A percentile compares a stretch with the other conserved stretches of the same genome.
phyloP scores from a whole-genome alignment of 805 yeast species.

The Myxozyma lipomycoides region DNA sequence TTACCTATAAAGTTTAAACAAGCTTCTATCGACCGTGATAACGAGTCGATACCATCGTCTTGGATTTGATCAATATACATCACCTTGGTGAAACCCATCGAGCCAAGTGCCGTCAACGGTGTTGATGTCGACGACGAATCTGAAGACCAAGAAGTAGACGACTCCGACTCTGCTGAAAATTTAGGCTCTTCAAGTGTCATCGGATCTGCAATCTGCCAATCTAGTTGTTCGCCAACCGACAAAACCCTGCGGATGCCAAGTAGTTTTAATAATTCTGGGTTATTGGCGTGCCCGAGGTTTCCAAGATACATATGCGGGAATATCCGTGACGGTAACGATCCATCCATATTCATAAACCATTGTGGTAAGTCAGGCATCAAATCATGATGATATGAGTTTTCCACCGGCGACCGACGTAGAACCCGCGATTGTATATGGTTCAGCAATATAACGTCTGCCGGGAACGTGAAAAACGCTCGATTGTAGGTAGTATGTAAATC shows the following conservation, averaged over 20 bases:
- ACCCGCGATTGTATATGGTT: conserved; percentile 61
- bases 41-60: conserved; percentile 86
- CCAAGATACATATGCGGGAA: conserved; percentile 83
- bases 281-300: conserved; percentile 74
- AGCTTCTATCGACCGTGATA: conserved; percentile 56
- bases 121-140: background rate
- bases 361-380: conserved; percentile 17
- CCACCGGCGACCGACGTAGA: conserved; percentile 46
- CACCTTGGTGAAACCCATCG: conserved; percentile 43
- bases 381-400: conserved; percentile 5
- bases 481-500: conserved; percentile 59
- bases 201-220: conserved; percentile 21
- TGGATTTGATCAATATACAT: conserved; percentile 69
- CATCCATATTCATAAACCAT: conserved; percentile 43
- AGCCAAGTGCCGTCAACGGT: conserved; percentile 1
- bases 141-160: background rate
- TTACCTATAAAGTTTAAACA: conserved; percentile 49
- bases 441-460: conserved; percentile 65
- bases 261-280: conserved; percentile 55
- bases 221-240: conserved; percentile 71
- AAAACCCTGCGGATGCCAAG: conserved; percentile 71
- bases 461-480: conserved; percentile 81
- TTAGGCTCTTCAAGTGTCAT: conserved; percentile 1
- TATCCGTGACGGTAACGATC: conserved; percentile 80
- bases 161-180: conserved; percentile 4